Conservation (phyloP, 768 basidiomycete genomes). For the Fomitopsis pulvina region DNA sequence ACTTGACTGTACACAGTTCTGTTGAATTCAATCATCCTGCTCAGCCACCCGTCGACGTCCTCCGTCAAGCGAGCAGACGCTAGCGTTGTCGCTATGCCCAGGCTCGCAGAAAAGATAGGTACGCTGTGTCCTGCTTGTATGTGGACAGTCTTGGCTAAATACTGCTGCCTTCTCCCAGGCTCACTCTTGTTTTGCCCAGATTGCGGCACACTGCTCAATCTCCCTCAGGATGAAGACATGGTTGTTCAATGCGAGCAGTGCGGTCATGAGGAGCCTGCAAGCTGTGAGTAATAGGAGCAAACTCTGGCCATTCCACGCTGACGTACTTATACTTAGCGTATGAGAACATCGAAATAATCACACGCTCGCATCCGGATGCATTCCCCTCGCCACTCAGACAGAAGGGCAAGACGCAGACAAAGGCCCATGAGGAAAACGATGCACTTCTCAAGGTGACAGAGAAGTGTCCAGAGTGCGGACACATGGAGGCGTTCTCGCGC, state of each 20-base stretch:
- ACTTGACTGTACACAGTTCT: too few relatives aligned
- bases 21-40: too few relatives aligned
- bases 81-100: conserved; percentile 11
- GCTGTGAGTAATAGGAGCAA: conserved; percentile 52
- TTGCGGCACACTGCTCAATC: conserved; percentile 83
- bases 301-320: neutral
- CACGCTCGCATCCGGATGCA: conserved; percentile 88
- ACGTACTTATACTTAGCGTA: conserved; percentile 51
- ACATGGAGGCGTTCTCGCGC: conserved; percentile 81
- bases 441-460: conserved; percentile 71
- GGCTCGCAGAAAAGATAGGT: conserved; percentile 44
- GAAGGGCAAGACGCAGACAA: conserved; percentile 86
- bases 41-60: too few relatives aligned
- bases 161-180: conserved; percentile 36
- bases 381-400: conserved; percentile 87
- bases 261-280: conserved; percentile 77
- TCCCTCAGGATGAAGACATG: conserved; percentile 70
- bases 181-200: conserved; percentile 91
- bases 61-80: too few relatives aligned
- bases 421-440: conserved; percentile 64
- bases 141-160: neutral
- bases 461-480: conserved; percentile 83
- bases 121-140: conserved; percentile 11
- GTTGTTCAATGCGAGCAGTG: conserved; percentile 88
- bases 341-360: conserved; percentile 85